phyloP scores from a whole-genome alignment of 306 rosid species.

The Aeschynomene evenia region DNA sequence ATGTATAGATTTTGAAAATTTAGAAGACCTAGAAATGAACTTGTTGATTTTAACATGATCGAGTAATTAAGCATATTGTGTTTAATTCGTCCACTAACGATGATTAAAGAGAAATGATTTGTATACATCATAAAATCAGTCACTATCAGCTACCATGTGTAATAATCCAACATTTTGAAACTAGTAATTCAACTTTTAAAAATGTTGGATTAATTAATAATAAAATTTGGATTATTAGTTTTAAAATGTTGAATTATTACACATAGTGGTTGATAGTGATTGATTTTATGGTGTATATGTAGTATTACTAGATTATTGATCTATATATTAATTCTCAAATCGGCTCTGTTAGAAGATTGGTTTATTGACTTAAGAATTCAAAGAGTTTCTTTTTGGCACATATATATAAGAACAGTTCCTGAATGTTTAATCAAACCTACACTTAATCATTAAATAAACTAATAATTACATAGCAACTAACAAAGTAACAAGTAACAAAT shows the following conservation, averaged over 20 bases:
- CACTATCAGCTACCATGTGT: too few relatives aligned
- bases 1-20: conserved; percentile 7
- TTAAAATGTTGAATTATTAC: too few relatives aligned
- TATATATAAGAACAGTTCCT: not conserved
- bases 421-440: not conserved
- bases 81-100: not conserved
- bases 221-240: too few relatives aligned
- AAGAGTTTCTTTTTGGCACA: not conserved
- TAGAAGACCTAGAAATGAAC: conserved; percentile 16
- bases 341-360: not conserved
- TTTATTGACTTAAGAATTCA: not conserved
- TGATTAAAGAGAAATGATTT: too few relatives aligned
- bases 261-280: too few relatives aligned
- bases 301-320: too few relatives aligned
- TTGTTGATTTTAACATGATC: conserved; percentile 17
- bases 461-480: not conserved
- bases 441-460: conserved; percentile 10
- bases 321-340: not conserved
- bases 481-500: too few relatives aligned
- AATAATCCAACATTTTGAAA: too few relatives aligned
- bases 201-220: too few relatives aligned
- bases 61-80: not conserved
- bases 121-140: too few relatives aligned
- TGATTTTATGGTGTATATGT: too few relatives aligned
- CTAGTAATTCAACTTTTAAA: too few relatives aligned